These are phyloP conservation scores for Zymoseptoria pseudotritici DNA, from an alignment of 2,329 filamentous ascomycete species.

Conservation along the genomic window DNA sequence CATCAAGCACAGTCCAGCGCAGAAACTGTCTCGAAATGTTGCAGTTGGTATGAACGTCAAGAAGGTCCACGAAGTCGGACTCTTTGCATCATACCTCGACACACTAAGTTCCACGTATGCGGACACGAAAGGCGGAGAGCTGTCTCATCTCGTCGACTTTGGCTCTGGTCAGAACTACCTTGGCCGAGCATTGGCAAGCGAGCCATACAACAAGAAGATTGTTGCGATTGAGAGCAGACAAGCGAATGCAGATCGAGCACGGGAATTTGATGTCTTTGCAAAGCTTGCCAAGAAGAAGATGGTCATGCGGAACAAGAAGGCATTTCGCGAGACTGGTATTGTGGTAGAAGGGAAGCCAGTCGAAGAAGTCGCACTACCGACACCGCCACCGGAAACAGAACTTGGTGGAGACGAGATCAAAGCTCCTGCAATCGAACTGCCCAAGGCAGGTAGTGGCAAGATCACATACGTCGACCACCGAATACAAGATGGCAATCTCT, in stretches of 20 bases:
- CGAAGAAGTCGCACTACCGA: constrained; percentile 13
- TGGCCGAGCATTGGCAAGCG: constrained; percentile 74
- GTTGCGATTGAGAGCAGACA: constrained; percentile 85
- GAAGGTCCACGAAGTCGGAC: constrained; percentile 86
- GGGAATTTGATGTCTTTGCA: constrained; percentile 74
- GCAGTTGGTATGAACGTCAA: constrained; percentile 92
- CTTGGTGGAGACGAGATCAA: background rate
- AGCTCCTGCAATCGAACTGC: constrained; percentile 12
- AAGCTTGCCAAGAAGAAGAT: constrained; percentile 66
- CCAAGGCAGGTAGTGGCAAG: constrained; percentile 47
- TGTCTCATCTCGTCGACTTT: constrained; percentile 90
- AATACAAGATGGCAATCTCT: constrained; percentile 65
- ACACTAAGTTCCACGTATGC: constrained; percentile 52
- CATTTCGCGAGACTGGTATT: constrained; percentile 46
- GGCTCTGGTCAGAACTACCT: constrained; percentile 96
- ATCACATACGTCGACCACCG: constrained; percentile 72
- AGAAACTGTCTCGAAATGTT: constrained; percentile 60
- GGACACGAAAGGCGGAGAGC: constrained; percentile 39
- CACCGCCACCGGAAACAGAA: constrained; percentile 16
- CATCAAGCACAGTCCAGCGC: constrained; percentile 30
- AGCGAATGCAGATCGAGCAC: constrained; percentile 79
- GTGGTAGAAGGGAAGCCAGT: constrained; percentile 6
- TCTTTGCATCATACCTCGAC: constrained; percentile 82
- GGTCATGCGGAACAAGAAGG: constrained; percentile 75
- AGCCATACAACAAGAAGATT: constrained; percentile 78